Evolutionary conservation across 257 asterid species (phyloP).

Genomic region (Penstemon davidsonii): DNA sequence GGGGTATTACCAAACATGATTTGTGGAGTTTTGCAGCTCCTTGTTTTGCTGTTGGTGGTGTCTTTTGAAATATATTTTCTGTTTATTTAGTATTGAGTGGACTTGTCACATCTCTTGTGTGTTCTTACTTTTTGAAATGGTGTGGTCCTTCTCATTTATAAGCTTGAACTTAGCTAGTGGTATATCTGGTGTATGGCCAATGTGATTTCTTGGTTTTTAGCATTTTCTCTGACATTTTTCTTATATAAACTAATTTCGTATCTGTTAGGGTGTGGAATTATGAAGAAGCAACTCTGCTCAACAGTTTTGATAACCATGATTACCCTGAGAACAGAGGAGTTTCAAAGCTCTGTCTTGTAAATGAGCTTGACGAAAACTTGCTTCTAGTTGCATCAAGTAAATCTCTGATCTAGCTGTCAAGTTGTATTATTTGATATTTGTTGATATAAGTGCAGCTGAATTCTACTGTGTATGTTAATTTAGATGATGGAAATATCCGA

Average conservation of each 20-base stretch:
- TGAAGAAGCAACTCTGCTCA: conserved; percentile 75
- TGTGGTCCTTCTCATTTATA: background rate
- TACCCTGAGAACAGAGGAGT: conserved; percentile 79
- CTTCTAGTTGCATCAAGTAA: conserved; percentile 99
- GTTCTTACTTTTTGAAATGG: background rate
- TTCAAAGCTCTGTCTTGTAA: conserved; percentile 88
- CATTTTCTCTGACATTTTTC: background rate
- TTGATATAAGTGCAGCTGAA: conserved; percentile 17
- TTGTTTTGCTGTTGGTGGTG: background rate
- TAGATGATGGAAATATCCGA: conserved; percentile 92
- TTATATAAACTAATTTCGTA: conserved; percentile 22
- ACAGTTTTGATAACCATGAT: conserved; percentile 85
- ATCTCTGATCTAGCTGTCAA: conserved; percentile 27
- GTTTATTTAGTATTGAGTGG: conserved; percentile 2
- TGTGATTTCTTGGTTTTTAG: background rate
- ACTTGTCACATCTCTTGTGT: background rate
- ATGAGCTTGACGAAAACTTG: conserved; percentile 88
- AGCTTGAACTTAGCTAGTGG: background rate
- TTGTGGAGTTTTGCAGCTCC: conserved; percentile 1
- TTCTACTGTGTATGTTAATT: conserved; percentile 24
- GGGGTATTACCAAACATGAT: background rate
- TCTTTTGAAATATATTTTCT: background rate
- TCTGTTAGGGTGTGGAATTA: conserved; percentile 55
- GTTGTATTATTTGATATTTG: conserved; percentile 1
- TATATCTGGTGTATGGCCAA: conserved; percentile 5